A percentile compares a stretch with the other conserved stretches of the same genome.
phyloP scores from a whole-genome alignment of 192 early-diverging fungal species.

The Dimargaris xerosporica region DNA sequence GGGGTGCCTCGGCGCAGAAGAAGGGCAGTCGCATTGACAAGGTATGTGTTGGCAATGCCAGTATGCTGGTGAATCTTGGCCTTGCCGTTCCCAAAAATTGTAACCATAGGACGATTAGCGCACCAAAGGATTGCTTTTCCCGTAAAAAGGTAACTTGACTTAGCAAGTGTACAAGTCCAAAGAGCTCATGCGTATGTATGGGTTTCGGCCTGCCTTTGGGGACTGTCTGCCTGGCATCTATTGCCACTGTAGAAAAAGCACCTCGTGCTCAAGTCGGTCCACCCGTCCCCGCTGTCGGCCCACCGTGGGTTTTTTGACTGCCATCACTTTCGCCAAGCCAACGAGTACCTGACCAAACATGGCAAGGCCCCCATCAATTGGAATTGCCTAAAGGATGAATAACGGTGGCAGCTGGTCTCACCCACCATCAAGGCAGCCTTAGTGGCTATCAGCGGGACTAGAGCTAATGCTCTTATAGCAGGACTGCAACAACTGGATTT shows the following conservation, averaged over 20 bases:
- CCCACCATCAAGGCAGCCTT: too few relatives aligned
- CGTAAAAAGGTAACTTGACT: too few relatives aligned
- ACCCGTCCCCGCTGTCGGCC: conserved; percentile 82
- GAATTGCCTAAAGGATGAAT: conserved; percentile 25
- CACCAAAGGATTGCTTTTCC: too few relatives aligned
- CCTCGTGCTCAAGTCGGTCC: conserved; percentile 66
- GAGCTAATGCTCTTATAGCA: too few relatives aligned
- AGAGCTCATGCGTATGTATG: too few relatives aligned
- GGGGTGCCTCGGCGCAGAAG: conserved; percentile 83
- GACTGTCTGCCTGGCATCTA: background rate
- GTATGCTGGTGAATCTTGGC: background rate
- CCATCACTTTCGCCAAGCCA: conserved; percentile 73
- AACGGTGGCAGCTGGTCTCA: too few relatives aligned
- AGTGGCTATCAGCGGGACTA: too few relatives aligned
- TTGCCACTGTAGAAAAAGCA: conserved; percentile 40
- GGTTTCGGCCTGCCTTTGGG: too few relatives aligned
- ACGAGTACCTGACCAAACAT: conserved; percentile 54
- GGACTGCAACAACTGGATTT: too few relatives aligned
- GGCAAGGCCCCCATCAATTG: conserved; percentile 53
- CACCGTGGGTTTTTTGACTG: conserved; percentile 77
- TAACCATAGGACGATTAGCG: too few relatives aligned
- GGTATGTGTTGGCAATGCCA: conserved; percentile 6
- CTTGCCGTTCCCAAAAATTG: too few relatives aligned
- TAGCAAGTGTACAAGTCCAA: too few relatives aligned
- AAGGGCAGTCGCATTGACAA: conserved; percentile 58